Evolutionary conservation across 345 rosid species (phyloP).

Genomic region (Lumnitzera littorea): DNA sequence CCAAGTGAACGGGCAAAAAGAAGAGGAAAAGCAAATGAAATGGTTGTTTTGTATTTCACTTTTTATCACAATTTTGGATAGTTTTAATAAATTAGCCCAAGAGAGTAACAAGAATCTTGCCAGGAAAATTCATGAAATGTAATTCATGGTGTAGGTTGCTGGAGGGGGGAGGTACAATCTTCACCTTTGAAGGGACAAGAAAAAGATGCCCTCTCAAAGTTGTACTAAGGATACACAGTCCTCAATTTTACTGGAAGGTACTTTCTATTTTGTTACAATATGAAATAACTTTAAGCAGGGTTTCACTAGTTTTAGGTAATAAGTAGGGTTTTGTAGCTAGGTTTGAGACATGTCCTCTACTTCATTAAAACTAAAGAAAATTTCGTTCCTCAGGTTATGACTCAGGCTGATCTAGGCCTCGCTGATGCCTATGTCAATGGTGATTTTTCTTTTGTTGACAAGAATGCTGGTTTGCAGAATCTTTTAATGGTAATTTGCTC

Average conservation of each 20-base stretch:
- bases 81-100: no score
- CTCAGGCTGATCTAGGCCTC: conserved; percentile 89
- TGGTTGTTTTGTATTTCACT: no score
- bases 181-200: conserved; percentile 51
- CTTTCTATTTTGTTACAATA: not conserved
- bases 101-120: no score
- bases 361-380: no score
- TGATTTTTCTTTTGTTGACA: conserved; percentile 70
- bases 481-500: conserved; percentile 49
- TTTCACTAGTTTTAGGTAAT: no score
- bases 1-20: no score
- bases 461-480: conserved; percentile 68
- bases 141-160: conserved; percentile 30
- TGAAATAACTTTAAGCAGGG: not conserved
- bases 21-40: no score
- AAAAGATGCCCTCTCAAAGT: conserved; percentile 36
- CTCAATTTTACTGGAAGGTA: conserved; percentile 95
- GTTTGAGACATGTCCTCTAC: not conserved
- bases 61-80: no score
- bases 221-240: conserved; percentile 60
- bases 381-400: conserved; percentile 50
- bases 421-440: conserved; percentile 85
- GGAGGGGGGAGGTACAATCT: conserved; percentile 89
- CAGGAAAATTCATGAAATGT: not conserved
- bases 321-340: no score